Evolutionary conservation across 2,329 filamentous ascomycete genomes (phyloP).

Genomic region (Cordyceps sp.): DNA sequence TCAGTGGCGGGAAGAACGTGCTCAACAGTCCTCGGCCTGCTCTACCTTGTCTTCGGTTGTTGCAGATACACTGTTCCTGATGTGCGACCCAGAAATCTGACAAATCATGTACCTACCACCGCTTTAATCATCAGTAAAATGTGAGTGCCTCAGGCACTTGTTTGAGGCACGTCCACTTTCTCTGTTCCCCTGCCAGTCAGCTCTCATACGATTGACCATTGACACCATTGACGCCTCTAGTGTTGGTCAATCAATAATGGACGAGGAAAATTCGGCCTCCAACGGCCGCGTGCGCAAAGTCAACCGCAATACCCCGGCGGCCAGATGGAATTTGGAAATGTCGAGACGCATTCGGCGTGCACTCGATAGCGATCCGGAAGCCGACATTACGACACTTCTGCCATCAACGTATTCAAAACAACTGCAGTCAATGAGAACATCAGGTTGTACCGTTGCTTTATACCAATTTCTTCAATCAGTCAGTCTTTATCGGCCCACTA

Average conservation of each 20-base stretch:
- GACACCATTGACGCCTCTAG: neutral
- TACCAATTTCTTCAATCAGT: neutral
- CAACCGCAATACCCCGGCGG: slow-evolving; percentile 1
- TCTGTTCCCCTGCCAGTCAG: neutral
- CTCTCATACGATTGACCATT: neutral
- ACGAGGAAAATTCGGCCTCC: neutral
- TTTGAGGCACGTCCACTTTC: no score
- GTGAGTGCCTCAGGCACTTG: no score
- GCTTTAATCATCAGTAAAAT: no score
- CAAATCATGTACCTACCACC: no score
- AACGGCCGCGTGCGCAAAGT: slow-evolving; percentile 1
- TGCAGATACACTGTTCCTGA: no score
- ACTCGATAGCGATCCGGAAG: slow-evolving; percentile 1
- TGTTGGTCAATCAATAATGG: neutral
- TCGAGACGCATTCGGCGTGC: slow-evolving; percentile 1
- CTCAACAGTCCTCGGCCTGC: no score
- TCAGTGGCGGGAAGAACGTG: no score
- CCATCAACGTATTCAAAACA: slow-evolving; percentile 1
- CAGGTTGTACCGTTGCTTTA: neutral
- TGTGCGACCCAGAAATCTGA: no score
- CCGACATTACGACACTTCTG: slow-evolving; percentile 1
- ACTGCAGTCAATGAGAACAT: neutral
- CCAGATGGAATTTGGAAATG: slow-evolving; percentile 1
- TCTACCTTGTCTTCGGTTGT: no score
- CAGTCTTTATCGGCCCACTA: neutral